Evolutionary conservation across 2,329 filamentous ascomycete species (phyloP).

Genomic region (Paramyrothecium sp.): DNA sequence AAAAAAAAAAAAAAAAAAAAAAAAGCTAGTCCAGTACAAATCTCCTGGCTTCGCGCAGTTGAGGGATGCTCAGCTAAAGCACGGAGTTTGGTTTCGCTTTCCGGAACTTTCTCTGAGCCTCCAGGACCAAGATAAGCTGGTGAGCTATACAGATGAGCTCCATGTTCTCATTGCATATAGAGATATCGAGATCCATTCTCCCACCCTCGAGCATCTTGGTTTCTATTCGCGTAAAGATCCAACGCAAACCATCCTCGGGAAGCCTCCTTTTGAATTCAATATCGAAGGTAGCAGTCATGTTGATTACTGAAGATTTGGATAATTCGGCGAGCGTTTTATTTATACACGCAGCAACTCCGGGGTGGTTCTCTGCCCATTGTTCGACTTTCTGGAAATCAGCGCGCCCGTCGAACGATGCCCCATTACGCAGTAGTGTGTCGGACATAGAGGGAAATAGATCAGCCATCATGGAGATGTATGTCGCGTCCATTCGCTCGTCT

Average conservation of each 20-base stretch:
- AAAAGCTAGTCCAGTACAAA: no score
- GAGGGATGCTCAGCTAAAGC: no score
- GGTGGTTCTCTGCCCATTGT: slow-evolving; percentile 18
- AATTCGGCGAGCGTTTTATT: slow-evolving; percentile 15
- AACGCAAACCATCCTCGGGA: slow-evolving; percentile 16
- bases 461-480: slow-evolving; percentile 21
- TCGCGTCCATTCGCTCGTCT: slow-evolving; percentile 17
- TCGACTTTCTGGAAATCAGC: slow-evolving; percentile 1
- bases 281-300: slow-evolving; percentile 13
- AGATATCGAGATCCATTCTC: slow-evolving; percentile 18
- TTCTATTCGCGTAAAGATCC: slow-evolving; percentile 15
- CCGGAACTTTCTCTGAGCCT: background rate
- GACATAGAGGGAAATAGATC: slow-evolving; percentile 24
- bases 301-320: slow-evolving; percentile 4
- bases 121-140: slow-evolving; percentile 4
- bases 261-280: slow-evolving; percentile 23
- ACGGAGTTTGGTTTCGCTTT: no score
- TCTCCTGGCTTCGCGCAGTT: no score
- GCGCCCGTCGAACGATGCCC: slow-evolving; percentile 19
- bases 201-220: slow-evolving; percentile 18
- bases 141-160: background rate
- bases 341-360: slow-evolving; percentile 6
- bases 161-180: slow-evolving; percentile 6
- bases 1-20: no score
- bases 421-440: slow-evolving; percentile 21